These are phyloP conservation scores for Ephemerocybe angulata DNA, from an alignment of 768 basidiomycete genomes.

Conservation along the genomic window DNA sequence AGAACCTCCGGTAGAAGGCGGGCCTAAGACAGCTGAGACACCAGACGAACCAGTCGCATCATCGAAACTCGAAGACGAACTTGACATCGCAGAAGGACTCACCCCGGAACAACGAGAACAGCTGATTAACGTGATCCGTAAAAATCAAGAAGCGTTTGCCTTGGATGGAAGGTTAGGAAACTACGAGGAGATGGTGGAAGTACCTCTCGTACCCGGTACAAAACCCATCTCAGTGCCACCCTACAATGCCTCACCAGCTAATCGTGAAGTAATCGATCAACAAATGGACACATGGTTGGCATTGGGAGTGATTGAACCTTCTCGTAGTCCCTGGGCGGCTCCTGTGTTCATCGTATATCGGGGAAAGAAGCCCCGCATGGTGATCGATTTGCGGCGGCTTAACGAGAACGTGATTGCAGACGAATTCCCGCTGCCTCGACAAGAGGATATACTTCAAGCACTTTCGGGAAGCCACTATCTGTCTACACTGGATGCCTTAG, in stretches of 20 bases:
- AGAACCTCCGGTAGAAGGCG: background rate
- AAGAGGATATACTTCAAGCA: conserved; percentile 24
- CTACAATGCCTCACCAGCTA: conserved; percentile 1
- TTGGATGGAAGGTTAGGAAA: conserved; percentile 28
- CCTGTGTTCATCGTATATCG: no score
- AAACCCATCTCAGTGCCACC: conserved; percentile 27
- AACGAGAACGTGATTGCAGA: conserved; percentile 12
- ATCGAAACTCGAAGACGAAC: background rate
- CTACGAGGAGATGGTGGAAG: conserved; percentile 19
- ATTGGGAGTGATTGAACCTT: conserved; percentile 35
- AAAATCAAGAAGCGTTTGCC: conserved; percentile 22
- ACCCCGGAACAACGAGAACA: background rate
- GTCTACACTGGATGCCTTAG: conserved; percentile 21
- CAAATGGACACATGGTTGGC: conserved; percentile 30
- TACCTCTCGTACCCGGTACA: conserved; percentile 21
- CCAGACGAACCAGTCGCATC: background rate
- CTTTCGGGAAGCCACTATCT: conserved; percentile 29
- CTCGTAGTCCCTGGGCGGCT: conserved; percentile 36
- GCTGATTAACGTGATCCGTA: conserved; percentile 15
- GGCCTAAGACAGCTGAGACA: conserved; percentile 1
- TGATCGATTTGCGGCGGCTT: no score
- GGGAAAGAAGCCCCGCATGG: no score
- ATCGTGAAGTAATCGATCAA: conserved; percentile 23
- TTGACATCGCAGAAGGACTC: conserved; percentile 10
- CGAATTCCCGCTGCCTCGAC: conserved; percentile 17